Evolutionary conservation across 495 filamentous ascomycete species (phyloP), one percentile per base, ranked within the genome.

Genomic region (Aspergillus asperescens): DNA sequence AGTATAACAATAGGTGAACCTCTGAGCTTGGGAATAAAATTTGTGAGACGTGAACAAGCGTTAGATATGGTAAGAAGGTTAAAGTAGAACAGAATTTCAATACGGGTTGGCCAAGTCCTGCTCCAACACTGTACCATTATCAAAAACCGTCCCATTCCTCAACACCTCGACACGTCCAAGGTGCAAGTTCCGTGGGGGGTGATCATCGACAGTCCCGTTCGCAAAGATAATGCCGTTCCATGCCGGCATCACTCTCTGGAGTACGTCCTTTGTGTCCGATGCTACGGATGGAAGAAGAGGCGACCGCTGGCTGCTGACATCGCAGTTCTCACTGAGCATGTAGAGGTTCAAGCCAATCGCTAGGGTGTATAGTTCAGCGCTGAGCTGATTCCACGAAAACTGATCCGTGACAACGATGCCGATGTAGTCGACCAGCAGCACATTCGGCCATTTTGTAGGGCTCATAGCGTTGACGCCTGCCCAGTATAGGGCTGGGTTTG

Each of bases 191-290:
- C 0, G 0, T 1, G 51, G 51, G 5, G 42, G 32, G 7, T 35
- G 15, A 28, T 54, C 51, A 15, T 47, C 3, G n/a, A 54, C 25
- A 8, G 42, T 54, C 16, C 51, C 51, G 24, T 54, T 54, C 18
- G 51, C 51, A 40, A 54, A 54, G 19, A 54, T 54, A 23, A 54
- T 47, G 1, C 51, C 51, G 16, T 54, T 54, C 51, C 42, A 54
- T 8, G 15, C 1, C 13, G 23, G 42, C 1, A 32, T 15, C 24
- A 35, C 18, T 4, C 22, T 37, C 13, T 16, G 15, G 1, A 20
- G 25, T 10, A 22, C 38, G 0, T 22, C 19, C n/a, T 18, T 35
- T 32, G 31, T 12, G 12, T 2, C 16, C 10, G 38, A 51, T n/a
- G 32, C 24, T 7, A 28, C 27, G 3, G 42, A 5, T 4, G 34